Evolutionary conservation across 768 basidiomycete species (phyloP).

Genomic region (Mycena metata): DNA sequence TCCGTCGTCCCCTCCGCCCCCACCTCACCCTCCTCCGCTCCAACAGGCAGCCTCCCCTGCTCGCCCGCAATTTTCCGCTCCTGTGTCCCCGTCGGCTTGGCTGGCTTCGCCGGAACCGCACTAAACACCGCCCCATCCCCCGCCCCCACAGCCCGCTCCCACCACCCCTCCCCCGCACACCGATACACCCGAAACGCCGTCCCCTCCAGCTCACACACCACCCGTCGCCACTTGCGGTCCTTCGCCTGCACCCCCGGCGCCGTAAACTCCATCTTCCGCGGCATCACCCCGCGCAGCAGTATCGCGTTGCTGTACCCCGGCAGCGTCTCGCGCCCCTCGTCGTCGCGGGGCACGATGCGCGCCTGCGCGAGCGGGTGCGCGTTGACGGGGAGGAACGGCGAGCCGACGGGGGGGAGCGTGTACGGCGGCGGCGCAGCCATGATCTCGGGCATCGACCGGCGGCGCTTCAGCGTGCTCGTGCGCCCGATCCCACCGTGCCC

Average conservation of each 20-base stretch:
- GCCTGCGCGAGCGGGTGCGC: slow-evolving; percentile 39
- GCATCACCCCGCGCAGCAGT: slow-evolving; percentile 84
- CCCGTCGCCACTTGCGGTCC: slow-evolving; percentile 93
- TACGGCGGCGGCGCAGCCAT: slow-evolving; percentile 79
- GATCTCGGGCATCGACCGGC: slow-evolving; percentile 80
- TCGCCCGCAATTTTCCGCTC: slow-evolving; percentile 44
- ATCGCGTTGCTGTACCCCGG: slow-evolving; percentile 88
- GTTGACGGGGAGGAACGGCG: slow-evolving; percentile 26
- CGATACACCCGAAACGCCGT: slow-evolving; percentile 88
- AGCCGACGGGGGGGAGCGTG: slow-evolving; percentile 49
- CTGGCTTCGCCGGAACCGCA: slow-evolving; percentile 38
- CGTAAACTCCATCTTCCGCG: slow-evolving; percentile 94
- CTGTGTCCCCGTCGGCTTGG: slow-evolving; percentile 41
- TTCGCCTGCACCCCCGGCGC: slow-evolving; percentile 87
- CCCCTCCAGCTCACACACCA: slow-evolving; percentile 91
- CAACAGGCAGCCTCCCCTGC: slow-evolving; percentile 39
- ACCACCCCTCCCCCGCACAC: slow-evolving; percentile 70
- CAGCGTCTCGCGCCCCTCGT: slow-evolving; percentile 86
- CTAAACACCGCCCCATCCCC: slow-evolving; percentile 63
- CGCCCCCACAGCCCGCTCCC: slow-evolving; percentile 83
- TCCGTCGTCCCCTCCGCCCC: slow-evolving; percentile 41
- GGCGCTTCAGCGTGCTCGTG: slow-evolving; percentile 49
- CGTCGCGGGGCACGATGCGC: slow-evolving; percentile 68
- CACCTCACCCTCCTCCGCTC: slow-evolving; percentile 8
- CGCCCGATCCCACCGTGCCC: slow-evolving; percentile 43